A percentile compares a stretch with the other conserved stretches of the same genome.
Evolutionary conservation across 768 basidiomycete species (phyloP).

Genomic region (Leccinum rimulosum): DNA sequence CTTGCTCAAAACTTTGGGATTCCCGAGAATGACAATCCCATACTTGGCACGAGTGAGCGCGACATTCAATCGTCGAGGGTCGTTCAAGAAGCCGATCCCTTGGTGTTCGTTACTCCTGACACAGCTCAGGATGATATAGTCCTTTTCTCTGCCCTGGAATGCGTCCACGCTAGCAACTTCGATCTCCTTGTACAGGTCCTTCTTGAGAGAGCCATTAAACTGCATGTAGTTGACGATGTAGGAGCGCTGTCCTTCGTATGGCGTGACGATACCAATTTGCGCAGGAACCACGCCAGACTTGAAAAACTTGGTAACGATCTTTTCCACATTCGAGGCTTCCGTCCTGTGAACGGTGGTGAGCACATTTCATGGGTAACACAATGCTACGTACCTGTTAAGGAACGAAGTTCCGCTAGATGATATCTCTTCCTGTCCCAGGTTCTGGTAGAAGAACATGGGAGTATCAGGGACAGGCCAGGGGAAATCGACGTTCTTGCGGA

Average conservation of each 20-base stretch:
- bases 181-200: conserved; percentile 98
- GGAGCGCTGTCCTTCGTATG: conserved; percentile 97
- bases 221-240: conserved; percentile 99
- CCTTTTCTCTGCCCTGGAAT: conserved; percentile 99
- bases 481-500: conserved; percentile 98
- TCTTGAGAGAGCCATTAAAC: conserved; percentile 98
- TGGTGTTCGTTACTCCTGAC: conserved; percentile 99
- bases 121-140: conserved; percentile 97
- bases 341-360: conserved; percentile 52
- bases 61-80: conserved; percentile 94
- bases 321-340: conserved; percentile 98
- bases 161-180: conserved; percentile 99
- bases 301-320: conserved; percentile 99
- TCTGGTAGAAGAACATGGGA: conserved; percentile 99
- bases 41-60: conserved; percentile 97
- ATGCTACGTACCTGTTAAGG: conserved; percentile 69
- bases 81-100: conserved; percentile 98
- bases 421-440: conserved; percentile 97
- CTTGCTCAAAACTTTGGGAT: conserved; percentile 99
- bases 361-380: background rate
- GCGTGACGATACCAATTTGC: conserved; percentile 98
- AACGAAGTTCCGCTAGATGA: conserved; percentile 98
- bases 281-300: conserved; percentile 94
- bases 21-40: conserved; percentile 98
- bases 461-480: conserved; percentile 97